Percentiles rank a stretch among this genome's conserved stretches.
Conservation (phyloP, 2,329 filamentous ascomycete species). For the Claviceps fusiformis region DNA sequence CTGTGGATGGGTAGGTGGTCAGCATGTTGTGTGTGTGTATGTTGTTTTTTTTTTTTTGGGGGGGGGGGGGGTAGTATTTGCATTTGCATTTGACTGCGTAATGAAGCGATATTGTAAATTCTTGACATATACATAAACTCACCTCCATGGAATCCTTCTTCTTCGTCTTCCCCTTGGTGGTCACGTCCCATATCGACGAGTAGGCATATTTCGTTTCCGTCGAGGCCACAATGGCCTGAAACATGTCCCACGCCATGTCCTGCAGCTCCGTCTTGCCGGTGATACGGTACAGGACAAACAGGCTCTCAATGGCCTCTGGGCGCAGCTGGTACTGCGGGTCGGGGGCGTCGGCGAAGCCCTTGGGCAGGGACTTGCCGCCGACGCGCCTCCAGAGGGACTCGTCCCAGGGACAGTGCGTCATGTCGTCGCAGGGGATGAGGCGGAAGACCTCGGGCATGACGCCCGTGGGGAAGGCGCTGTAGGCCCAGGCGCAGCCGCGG, state of each 20-base stretch:
- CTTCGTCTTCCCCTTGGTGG: conserved; percentile 15
- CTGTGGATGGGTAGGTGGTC: conserved; percentile 21
- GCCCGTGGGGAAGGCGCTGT: conserved; percentile 37
- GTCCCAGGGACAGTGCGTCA: conserved; percentile 19
- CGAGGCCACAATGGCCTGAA: conserved; percentile 28
- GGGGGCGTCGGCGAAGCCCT: conserved; percentile 48
- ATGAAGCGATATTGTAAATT: too few relatives aligned
- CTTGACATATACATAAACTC: too few relatives aligned
- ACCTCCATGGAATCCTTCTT: conserved; percentile 47
- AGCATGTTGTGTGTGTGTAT: too few relatives aligned
- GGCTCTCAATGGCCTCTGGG: conserved; percentile 63
- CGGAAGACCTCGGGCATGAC: conserved; percentile 45
- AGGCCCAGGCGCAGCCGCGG: conserved; percentile 44
- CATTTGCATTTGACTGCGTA: too few relatives aligned
- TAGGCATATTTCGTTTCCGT: conserved; percentile 35
- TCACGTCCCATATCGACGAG: conserved; percentile 33
- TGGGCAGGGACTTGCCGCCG: conserved; percentile 19
- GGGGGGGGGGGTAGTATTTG: too few relatives aligned
- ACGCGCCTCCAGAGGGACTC: conserved; percentile 14
- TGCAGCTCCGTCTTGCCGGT: conserved; percentile 33
- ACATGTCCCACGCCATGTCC: conserved; percentile 41
- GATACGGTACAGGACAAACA: conserved; percentile 61
- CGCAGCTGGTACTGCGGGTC: conserved; percentile 37
- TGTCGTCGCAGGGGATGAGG: conserved; percentile 29
- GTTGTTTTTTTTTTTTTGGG: background rate